Base-by-base conservation (phyloP, 2,329 filamentous ascomycete genomes). In the Teratosphaeriaceae sp. region DNA sequence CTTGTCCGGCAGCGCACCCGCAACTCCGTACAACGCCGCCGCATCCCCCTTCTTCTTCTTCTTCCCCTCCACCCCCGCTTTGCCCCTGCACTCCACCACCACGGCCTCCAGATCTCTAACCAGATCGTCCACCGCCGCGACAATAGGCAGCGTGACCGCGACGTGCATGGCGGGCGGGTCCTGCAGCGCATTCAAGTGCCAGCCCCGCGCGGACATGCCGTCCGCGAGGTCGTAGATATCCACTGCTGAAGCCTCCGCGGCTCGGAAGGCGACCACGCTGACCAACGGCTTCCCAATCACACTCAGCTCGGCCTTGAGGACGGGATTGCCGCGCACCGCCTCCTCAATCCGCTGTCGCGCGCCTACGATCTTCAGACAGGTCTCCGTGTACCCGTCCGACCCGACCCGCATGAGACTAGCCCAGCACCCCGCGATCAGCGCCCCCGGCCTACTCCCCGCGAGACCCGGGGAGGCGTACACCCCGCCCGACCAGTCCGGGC, bases 401-500 rank as follows among this genome's bases (percentile, higher is more conserved):
- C 92, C 92, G 22, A 94, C 79, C 40, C 75, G 79, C 83, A 98
- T 89, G 60, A 98, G 73, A 65, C 81, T 88, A 2, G 89, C 82
- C 92, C 94, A 98, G 73, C 89, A 95, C 37, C 86, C 90, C 1
- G 92, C 92, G 53, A 98, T 98, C 43, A 98, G 74, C 2, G 92
- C 89, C 36, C 92, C 92, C 0, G 92, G 90, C 1, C 92, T 81
- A 1, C 87, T 94, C 5, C 92, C 92, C 1, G 92, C 90, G 40
- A 97, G 85, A 4, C 84, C 85, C 0, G 92, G 92, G 1, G 86
- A 94, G 30, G 88, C 92, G 65, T 98, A 98, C 7, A 98, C 88
- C 57, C 92, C 92, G 46, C 92, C 92, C 8, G 85, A 82, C 92
- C 92, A 98, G 67, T 94, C 86, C 5, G 92, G 84, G 23, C 84